These are phyloP conservation scores for Trichoderma arundinaceum DNA, from an alignment of 2,329 filamentous ascomycete genomes.

Conservation along the genomic window DNA sequence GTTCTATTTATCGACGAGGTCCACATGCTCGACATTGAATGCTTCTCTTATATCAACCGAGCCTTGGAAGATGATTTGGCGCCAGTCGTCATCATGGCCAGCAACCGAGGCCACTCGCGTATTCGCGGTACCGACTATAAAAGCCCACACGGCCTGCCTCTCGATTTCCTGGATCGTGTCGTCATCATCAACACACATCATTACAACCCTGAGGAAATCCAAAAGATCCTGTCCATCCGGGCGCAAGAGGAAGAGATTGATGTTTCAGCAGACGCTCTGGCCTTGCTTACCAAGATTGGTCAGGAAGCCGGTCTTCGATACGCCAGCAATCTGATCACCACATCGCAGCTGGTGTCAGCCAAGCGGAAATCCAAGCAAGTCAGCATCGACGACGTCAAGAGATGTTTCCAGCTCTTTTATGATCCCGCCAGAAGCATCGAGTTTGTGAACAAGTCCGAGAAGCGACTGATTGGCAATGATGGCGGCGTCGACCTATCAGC, in stretches of 20 bases:
- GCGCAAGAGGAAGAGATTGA: slow-evolving; percentile 97
- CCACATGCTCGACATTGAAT: slow-evolving; percentile 99
- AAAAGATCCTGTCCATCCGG: slow-evolving; percentile 88
- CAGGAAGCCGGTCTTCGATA: slow-evolving; percentile 91
- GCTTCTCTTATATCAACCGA: slow-evolving; percentile 98
- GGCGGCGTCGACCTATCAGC: slow-evolving; percentile 76
- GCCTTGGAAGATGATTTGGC: slow-evolving; percentile 93
- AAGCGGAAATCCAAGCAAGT: slow-evolving; percentile 88
- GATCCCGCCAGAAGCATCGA: slow-evolving; percentile 86
- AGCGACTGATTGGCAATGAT: slow-evolving; percentile 86
- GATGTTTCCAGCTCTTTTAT: slow-evolving; percentile 93
- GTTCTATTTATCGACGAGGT: slow-evolving; percentile 99
- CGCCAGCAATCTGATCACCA: slow-evolving; percentile 97
- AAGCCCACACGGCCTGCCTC: slow-evolving; percentile 89
- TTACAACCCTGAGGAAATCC: slow-evolving; percentile 83
- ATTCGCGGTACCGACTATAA: slow-evolving; percentile 94
- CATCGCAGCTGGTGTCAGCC: slow-evolving; percentile 82
- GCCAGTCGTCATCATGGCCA: slow-evolving; percentile 98
- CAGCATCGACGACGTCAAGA: slow-evolving; percentile 84
- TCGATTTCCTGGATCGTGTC: slow-evolving; percentile 94
- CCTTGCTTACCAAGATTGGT: slow-evolving; percentile 93
- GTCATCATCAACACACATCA: slow-evolving; percentile 94
- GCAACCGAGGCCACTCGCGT: slow-evolving; percentile 88
- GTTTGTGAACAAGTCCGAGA: slow-evolving; percentile 89
- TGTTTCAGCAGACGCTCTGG: slow-evolving; percentile 84